Evolutionary conservation across 345 rosid species (phyloP).

Genomic region (Durio zibethinus): DNA sequence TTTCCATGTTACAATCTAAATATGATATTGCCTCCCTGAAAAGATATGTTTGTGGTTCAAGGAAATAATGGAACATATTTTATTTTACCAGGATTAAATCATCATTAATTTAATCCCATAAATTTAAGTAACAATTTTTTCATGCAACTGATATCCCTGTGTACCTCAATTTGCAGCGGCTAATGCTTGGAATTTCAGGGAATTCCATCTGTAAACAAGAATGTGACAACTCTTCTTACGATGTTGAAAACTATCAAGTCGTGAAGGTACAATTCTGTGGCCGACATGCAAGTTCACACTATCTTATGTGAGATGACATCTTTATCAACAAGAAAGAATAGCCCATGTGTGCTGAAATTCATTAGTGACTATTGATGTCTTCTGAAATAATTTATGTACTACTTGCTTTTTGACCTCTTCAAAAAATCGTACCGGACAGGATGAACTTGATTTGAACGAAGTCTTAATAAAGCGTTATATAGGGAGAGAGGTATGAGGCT

Average conservation of each 20-base stretch:
- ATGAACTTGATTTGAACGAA: conserved; percentile 82
- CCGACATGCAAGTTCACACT: not conserved
- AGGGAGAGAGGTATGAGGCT: conserved; percentile 72
- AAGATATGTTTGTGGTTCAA: not conserved
- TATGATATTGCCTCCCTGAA: not conserved
- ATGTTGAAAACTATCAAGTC: conserved; percentile 30
- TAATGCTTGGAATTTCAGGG: conserved; percentile 51
- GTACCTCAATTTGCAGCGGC: conserved; percentile 48
- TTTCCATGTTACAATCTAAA: conserved; percentile 11
- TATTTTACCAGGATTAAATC: not conserved
- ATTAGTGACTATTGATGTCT: not conserved
- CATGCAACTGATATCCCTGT: not conserved
- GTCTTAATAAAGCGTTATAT: conserved; percentile 56
- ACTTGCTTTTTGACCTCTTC: conserved; percentile 7
- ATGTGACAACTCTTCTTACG: conserved; percentile 12
- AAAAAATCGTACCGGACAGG: conserved; percentile 44
- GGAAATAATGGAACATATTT: not conserved
- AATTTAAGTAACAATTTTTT: not conserved
- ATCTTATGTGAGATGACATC: not conserved
- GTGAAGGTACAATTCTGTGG: conserved; percentile 49
- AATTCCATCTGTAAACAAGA: conserved; percentile 21
- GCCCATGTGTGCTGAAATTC: not conserved
- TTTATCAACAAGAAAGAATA: not conserved
- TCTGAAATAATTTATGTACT: not conserved
- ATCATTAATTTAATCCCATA: not conserved